Evolutionary conservation across 2,329 filamentous ascomycete species (phyloP), one percentile per base, ranked within the genome.

Genomic region (Ophidiomyces ophidiicola): DNA sequence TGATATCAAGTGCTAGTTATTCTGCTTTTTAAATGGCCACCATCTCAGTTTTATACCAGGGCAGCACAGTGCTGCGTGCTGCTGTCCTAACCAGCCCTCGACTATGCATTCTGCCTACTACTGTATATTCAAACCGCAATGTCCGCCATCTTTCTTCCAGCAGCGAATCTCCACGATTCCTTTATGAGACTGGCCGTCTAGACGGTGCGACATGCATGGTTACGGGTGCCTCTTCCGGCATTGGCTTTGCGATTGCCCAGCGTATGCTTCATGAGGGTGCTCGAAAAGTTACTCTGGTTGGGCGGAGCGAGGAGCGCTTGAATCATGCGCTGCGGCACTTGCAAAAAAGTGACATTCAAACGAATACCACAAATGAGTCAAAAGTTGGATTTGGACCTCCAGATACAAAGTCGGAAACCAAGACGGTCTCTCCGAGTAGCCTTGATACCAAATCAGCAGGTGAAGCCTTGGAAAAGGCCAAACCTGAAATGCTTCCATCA

Each of bases 201-300:
- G 38, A 45, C 17, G 57, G 57, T 20, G 50, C 58, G 18, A 63
- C 53, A 41, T 62, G 60, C 36, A 64, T 82, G 53, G 67, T 86
- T 36, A 81, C 80, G 2, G 82, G 82, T 33, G 80, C 71, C 14
- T 80, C 78, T 30, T 75, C 78, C 14, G 75, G 78, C 38, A 84
- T 86, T 48, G 82, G 82, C 31, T 64, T 69, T 29, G 72, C 74
- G 36, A 80, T 86, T 39, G 80, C 80, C 6, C 57, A 63, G 25
- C 67, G 71, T n/a, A 81, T 86, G 52, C 73, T 80, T 14, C 53
- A 55, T 37, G 68, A 77, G 43, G 80, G 78, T 21, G 77, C 71
- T 26, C 58, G 61, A 18, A 70, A 73, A 46, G 44, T 66, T 21
- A 70, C 77, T 11, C 66, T 85, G 6, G 66, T 82, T 14, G 76